A percentile compares a stretch with the other conserved stretches of the same genome.
Evolutionary conservation across 2,329 filamentous ascomycete genomes (phyloP).

Genomic region (Fusarium papillatum): DNA sequence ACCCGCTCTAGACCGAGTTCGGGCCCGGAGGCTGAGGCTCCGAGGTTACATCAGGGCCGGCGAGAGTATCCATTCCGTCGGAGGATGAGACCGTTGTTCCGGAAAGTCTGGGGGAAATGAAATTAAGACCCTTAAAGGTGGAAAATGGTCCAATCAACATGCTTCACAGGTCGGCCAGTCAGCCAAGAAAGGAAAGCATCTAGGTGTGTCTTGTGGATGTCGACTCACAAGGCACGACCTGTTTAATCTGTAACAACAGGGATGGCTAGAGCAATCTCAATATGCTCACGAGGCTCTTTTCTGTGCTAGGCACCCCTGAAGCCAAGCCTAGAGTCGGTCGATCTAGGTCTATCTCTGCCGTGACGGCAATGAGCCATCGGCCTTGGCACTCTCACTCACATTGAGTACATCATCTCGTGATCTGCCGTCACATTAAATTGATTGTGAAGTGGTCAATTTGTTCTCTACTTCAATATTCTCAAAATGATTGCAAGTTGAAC

Average conservation of each 20-base stretch:
- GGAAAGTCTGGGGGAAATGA: background rate
- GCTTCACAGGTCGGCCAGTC: background rate
- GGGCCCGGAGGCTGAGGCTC: constrained; percentile 25
- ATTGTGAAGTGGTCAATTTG: background rate
- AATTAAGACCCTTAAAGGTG: background rate
- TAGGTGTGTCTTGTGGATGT: background rate
- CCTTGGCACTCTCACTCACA: background rate
- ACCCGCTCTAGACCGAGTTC: constrained; percentile 15
- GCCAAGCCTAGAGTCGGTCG: background rate
- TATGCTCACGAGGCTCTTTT: background rate
- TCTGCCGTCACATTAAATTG: background rate
- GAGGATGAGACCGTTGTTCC: constrained; percentile 25
- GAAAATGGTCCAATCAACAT: background rate
- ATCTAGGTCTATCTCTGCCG: background rate
- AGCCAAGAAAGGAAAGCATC: background rate
- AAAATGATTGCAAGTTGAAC: background rate
- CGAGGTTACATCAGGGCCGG: constrained; percentile 21
- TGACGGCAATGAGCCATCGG: background rate
- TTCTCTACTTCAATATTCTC: background rate
- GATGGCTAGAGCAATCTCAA: background rate
- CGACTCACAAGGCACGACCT: background rate
- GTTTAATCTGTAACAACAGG: background rate
- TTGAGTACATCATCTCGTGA: background rate
- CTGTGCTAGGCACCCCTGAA: background rate
- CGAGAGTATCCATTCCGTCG: background rate